Base-by-base conservation (phyloP, 495 filamentous ascomycete genomes). In the Neurospora sp. region DNA sequence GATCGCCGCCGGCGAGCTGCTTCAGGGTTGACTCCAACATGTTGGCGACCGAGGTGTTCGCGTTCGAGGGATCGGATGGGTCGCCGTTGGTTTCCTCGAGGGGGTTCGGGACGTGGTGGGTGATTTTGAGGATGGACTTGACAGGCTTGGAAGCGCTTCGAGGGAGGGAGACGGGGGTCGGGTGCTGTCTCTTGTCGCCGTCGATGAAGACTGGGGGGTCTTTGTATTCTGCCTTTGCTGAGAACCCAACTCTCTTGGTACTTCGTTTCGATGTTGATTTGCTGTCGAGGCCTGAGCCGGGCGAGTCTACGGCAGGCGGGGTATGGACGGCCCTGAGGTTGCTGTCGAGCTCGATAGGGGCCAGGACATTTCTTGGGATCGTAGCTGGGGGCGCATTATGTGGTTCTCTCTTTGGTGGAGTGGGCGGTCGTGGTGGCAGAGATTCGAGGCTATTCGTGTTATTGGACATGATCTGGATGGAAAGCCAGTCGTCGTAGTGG, bases 81-180 rank as follows among this genome's bases (percentile, higher is more conserved):
- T 76, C 74, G 62, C 76, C 76, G 49, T 80, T 81, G 70, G 80
- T 81, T 8, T 83, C 75, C 44, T 84, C 84, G 71, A 87, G 74
- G 69, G 83, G 74, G 78, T 84, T 85, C 78, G 73, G 83, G 79
- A 76, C 85, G 79, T 73, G 83, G 79, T 81, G 84, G 73, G 83
- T 86, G 74, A 83, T 86, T 81, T 98, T 99, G 69, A 99, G 87
- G 72, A 99, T 98, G 3, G 94, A 95, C 78, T 95, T 97, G 35
- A 89, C 77, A 14, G 92, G 89, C 78, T 91, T 93, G 41, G 85
- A 85, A 70, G 90, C 87, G 77, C 86, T 89, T 38, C 91, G 90
- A 5, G 86, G 88, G 38, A 82, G 75, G 76, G 87, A 79, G 76
- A 84, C 79, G 75, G 87, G 83, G 2, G 83, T 85, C 4, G 80